phyloP scores from a whole-genome alignment of 768 basidiomycete genomes.

The Boletus reticulatus region DNA sequence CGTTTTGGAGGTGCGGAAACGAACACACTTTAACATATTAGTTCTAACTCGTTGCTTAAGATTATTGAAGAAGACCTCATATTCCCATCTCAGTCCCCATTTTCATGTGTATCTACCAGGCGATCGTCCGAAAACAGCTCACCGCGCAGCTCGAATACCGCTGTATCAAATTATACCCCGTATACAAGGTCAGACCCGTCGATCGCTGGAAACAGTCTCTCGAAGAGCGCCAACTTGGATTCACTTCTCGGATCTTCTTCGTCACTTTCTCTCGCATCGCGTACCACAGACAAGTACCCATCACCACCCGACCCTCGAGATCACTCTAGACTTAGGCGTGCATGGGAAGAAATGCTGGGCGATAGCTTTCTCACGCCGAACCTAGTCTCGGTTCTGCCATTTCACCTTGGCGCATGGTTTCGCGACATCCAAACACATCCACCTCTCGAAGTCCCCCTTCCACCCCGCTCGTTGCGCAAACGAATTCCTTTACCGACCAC shows the following conservation, averaged over 20 bases:
- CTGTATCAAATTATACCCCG: conserved; percentile 15
- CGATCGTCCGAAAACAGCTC: conserved; percentile 24
- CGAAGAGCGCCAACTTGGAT: conserved; percentile 13
- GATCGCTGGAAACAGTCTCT: conserved; percentile 9
- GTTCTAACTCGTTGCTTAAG: conserved; percentile 34
- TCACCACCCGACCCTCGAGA: conserved; percentile 50
- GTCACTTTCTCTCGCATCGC: conserved; percentile 21
- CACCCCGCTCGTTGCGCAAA: conserved; percentile 43
- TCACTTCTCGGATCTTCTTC: conserved; percentile 15
- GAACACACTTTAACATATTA: neutral
- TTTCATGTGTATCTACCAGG: conserved; percentile 4
- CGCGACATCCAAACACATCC: conserved; percentile 48
- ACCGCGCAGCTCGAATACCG: conserved; percentile 28
- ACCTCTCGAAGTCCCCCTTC: conserved; percentile 51
- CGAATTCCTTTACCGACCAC: conserved; percentile 13
- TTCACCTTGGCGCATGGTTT: conserved; percentile 62
- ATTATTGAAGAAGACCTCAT: conserved; percentile 73
- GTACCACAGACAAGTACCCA: conserved; percentile 6
- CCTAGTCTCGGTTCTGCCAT: conserved; percentile 58
- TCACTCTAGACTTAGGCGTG: conserved; percentile 56
- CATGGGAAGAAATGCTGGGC: conserved; percentile 69
- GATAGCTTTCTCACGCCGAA: conserved; percentile 54
- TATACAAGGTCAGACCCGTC: conserved; percentile 26
- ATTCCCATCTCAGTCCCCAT: conserved; percentile 48
- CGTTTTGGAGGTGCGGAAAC: conserved; percentile 55